Conservation (phyloP, 768 basidiomycete species). For the Naganishia friedmannii region DNA sequence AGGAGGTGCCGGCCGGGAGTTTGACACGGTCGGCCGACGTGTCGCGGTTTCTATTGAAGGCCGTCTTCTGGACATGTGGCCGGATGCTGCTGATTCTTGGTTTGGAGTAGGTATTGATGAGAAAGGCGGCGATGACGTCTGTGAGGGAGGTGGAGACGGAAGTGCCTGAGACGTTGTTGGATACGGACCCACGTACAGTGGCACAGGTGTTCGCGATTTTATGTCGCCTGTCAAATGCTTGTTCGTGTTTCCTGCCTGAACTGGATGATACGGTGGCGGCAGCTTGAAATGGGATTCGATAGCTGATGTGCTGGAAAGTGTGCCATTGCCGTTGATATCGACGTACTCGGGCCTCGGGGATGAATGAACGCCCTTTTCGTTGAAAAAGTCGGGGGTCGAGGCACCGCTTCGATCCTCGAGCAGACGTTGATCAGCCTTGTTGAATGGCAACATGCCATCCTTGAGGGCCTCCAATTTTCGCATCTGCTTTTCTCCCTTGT, state of each 20-base stretch:
- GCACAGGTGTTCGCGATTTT: background rate
- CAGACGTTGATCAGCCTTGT: slow-evolving; percentile 40
- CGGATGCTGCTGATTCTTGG: background rate
- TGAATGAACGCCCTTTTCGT: slow-evolving; percentile 14
- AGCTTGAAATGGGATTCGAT: slow-evolving; percentile 17
- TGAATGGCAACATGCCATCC: slow-evolving; percentile 48
- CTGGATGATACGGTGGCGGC: slow-evolving; percentile 17
- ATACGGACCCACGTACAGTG: slow-evolving; percentile 26
- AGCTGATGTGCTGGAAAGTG: slow-evolving; percentile 23
- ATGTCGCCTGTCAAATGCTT: slow-evolving; percentile 2
- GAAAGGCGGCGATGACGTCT: slow-evolving; percentile 28
- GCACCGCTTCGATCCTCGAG: slow-evolving; percentile 35
- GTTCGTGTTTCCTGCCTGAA: background rate
- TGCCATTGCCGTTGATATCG: background rate
- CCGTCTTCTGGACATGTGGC: slow-evolving; percentile 18
- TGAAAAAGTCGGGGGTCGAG: slow-evolving; percentile 17
- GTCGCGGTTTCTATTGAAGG: background rate
- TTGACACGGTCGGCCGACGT: background rate
- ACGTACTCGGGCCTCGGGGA: slow-evolving; percentile 22
- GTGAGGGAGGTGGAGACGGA: slow-evolving; percentile 30
- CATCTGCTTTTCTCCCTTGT: slow-evolving; percentile 85
- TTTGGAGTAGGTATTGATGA: slow-evolving; percentile 6
- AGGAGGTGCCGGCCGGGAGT: background rate
- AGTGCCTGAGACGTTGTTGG: slow-evolving; percentile 25
- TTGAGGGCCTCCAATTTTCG: slow-evolving; percentile 54